These are phyloP conservation scores for Phytophthora meadii DNA, from an alignment of 352 stramenopile species.

Conservation along the genomic window DNA sequence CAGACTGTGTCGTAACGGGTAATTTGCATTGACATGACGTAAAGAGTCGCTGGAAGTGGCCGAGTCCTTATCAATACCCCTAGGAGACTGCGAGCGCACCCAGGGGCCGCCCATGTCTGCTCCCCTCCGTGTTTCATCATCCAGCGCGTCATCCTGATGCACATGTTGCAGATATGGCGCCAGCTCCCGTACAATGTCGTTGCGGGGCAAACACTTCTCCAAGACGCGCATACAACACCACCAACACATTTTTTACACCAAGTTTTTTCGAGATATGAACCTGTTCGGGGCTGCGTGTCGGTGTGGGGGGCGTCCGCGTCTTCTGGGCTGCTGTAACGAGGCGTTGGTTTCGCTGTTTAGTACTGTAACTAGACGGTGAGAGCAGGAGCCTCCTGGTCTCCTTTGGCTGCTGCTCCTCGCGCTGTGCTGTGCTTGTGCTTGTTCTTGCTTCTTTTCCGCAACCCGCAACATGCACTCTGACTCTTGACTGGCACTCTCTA, in stretches of 20 bases:
- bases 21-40: slow-evolving; percentile 53
- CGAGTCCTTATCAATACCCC: slow-evolving; percentile 69
- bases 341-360: not conserved
- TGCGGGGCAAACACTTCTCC: slow-evolving; percentile 86
- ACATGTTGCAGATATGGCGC: slow-evolving; percentile 88
- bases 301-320: not conserved
- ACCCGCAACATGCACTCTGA: slow-evolving; percentile 31
- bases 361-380: no score
- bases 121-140: slow-evolving; percentile 61
- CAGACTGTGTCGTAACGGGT: slow-evolving; percentile 38
- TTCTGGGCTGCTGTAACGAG: not conserved
- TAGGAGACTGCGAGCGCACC: slow-evolving; percentile 53
- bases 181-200: slow-evolving; percentile 89
- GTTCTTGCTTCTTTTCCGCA: slow-evolving; percentile 25
- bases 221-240: slow-evolving; percentile 91
- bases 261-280: not conserved
- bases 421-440: slow-evolving; percentile 12
- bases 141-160: slow-evolving; percentile 69
- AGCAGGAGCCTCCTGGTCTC: slow-evolving; percentile 1
- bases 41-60: slow-evolving; percentile 70
- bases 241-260: slow-evolving; percentile 62
- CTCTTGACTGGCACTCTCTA: slow-evolving; percentile 35
- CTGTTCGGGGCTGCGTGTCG: not conserved
- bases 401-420: slow-evolving; percentile 4
- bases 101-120: slow-evolving; percentile 49